Evolutionary conservation across 208 protist species (phyloP).

Genomic region (Leishmania gerbilli): DNA sequence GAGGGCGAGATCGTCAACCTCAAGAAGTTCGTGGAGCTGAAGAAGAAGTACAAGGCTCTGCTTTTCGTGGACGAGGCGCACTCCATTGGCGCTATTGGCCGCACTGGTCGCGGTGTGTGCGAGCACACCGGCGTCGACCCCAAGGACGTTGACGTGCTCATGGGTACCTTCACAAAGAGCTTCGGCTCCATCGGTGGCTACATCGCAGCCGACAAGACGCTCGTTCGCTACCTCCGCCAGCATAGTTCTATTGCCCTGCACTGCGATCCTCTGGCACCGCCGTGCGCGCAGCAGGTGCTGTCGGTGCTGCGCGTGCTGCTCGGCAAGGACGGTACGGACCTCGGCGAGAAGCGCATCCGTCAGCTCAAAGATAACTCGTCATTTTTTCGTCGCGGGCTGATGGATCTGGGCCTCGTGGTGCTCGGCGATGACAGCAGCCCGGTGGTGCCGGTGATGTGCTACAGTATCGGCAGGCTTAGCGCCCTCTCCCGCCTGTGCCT

Average conservation of each 20-base stretch:
- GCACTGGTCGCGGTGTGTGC: conserved; percentile 93
- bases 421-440: conserved; percentile 93
- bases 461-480: conserved; percentile 92
- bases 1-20: conserved; percentile 97
- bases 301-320: conserved; percentile 87
- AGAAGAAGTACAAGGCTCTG: conserved; percentile 96
- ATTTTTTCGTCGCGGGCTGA: conserved; percentile 85
- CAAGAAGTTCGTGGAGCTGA: conserved; percentile 93
- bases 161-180: conserved; percentile 97
- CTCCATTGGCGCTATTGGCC: conserved; percentile 97
- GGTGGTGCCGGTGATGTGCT: conserved; percentile 96
- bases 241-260: conserved; percentile 73
- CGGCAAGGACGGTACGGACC: conserved; percentile 90
- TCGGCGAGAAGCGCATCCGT: conserved; percentile 76
- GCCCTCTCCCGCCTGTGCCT: conserved; percentile 88
- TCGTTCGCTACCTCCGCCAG: conserved; percentile 76
- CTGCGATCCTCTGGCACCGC: conserved; percentile 82
- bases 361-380: conserved; percentile 86
- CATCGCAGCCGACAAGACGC: conserved; percentile 85
- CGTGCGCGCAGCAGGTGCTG: conserved; percentile 91
- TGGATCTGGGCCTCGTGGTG: conserved; percentile 80
- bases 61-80: conserved; percentile 99
- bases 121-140: conserved; percentile 90
- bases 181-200: conserved; percentile 97
- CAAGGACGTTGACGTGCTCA: conserved; percentile 94